A percentile compares a stretch with the other conserved stretches of the same genome.
phyloP scores from a whole-genome alignment of 345 rosid genomes.

The Acer saccharum region DNA sequence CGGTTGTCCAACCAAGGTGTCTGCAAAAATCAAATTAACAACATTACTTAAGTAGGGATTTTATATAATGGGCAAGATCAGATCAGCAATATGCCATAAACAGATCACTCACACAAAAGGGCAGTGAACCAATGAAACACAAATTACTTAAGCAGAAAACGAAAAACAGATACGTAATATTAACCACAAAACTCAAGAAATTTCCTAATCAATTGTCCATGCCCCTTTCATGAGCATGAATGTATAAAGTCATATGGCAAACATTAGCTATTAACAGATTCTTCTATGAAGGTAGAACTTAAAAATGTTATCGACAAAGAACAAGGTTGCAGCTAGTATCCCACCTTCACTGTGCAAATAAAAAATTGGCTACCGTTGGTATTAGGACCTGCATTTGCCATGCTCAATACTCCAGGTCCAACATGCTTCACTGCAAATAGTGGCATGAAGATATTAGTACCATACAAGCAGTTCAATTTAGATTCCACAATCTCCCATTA shows the following conservation, averaged over 20 bases:
- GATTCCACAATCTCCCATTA: slow-evolving; percentile 5
- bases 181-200: background rate
- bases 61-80: background rate
- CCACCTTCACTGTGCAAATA: slow-evolving; percentile 85
- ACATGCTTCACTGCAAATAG: slow-evolving; percentile 76
- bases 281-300: background rate
- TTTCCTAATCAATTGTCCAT: background rate
- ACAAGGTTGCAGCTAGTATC: slow-evolving; percentile 4
- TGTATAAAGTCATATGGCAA: background rate
- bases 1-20: slow-evolving; percentile 91
- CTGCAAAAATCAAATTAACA: slow-evolving; percentile 25
- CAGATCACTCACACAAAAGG: background rate
- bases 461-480: background rate
- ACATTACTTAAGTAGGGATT: slow-evolving; percentile 1
- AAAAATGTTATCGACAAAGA: background rate
- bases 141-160: background rate
- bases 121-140: background rate
- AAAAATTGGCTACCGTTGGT: slow-evolving; percentile 97
- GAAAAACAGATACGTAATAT: too few species aligned
- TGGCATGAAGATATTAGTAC: slow-evolving; percentile 10
- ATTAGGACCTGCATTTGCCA: slow-evolving; percentile 96
- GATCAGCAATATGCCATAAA: background rate
- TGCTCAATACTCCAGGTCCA: slow-evolving; percentile 87
- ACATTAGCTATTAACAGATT: background rate
- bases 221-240: background rate